phyloP scores from a whole-genome alignment of 257 asterid species.

The Solanum piurae region DNA sequence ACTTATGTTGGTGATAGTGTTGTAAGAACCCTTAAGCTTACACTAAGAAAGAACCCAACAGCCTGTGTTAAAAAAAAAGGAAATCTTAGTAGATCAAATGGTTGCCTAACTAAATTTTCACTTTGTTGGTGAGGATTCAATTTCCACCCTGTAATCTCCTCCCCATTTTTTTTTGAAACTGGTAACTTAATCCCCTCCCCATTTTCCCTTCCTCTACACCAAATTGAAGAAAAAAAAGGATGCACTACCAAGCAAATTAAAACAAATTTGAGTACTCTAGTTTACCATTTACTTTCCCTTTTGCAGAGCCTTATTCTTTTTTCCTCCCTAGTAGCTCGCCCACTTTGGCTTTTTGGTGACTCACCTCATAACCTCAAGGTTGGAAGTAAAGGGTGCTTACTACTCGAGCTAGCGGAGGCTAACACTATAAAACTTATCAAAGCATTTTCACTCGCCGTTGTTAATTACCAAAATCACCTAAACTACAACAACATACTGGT shows the following conservation, averaged over 20 bases:
- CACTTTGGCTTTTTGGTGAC: neutral
- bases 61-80: too few species aligned
- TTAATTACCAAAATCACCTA: neutral
- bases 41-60: neutral
- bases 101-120: too few species aligned
- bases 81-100: too few species aligned
- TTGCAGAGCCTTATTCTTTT: too few species aligned
- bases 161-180: too few species aligned
- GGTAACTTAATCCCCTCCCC: too few species aligned
- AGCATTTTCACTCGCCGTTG: neutral
- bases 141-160: too few species aligned
- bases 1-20: neutral
- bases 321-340: neutral
- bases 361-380: neutral
- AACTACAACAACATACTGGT: neutral
- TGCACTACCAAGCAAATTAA: neutral
- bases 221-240: too few species aligned
- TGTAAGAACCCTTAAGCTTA: neutral
- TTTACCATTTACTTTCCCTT: neutral
- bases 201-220: too few species aligned
- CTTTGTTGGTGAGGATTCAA: too few species aligned
- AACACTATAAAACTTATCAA: neutral
- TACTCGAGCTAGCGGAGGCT: neutral
- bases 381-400: neutral
- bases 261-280: neutral